Percentiles rank a stretch among this genome's conserved stretches.
These are phyloP conservation scores for Davidsoniella virescens DNA, from an alignment of 2,329 filamentous ascomycete species.

Conservation along the genomic window DNA sequence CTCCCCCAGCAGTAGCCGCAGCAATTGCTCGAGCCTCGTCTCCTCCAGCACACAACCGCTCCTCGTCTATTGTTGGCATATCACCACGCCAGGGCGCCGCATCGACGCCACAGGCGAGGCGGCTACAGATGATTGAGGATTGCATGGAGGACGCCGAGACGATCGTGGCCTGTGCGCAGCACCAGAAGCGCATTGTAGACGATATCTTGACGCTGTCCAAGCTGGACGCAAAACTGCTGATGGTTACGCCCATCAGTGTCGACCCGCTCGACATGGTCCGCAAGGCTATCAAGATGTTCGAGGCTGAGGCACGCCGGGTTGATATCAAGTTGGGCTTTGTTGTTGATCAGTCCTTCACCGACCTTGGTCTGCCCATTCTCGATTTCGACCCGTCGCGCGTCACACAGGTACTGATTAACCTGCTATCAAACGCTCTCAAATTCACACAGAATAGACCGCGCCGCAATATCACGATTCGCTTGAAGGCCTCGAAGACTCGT, in stretches of 20 bases:
- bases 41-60: background rate
- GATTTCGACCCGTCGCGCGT: slow-evolving; percentile 56
- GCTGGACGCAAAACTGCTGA: slow-evolving; percentile 57
- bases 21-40: background rate
- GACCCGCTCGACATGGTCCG: slow-evolving; percentile 51
- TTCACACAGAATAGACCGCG: slow-evolving; percentile 52
- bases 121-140: slow-evolving; percentile 19
- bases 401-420: slow-evolving; percentile 64
- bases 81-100: slow-evolving; percentile 5
- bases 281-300: slow-evolving; percentile 60
- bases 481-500: slow-evolving; percentile 26
- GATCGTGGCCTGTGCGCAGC: slow-evolving; percentile 60
- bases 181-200: slow-evolving; percentile 67
- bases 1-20: background rate
- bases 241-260: slow-evolving; percentile 53
- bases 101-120: background rate
- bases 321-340: slow-evolving; percentile 50
- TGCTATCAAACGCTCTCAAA: slow-evolving; percentile 68
- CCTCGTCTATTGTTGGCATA: background rate
- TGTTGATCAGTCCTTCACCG: slow-evolving; percentile 43
- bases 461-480: slow-evolving; percentile 34
- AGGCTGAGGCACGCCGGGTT: slow-evolving; percentile 53
- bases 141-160: slow-evolving; percentile 62
- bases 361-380: slow-evolving; percentile 46
- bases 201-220: slow-evolving; percentile 60